phyloP scores from a whole-genome alignment of 441 rosid species.

The Iberis amara region DNA sequence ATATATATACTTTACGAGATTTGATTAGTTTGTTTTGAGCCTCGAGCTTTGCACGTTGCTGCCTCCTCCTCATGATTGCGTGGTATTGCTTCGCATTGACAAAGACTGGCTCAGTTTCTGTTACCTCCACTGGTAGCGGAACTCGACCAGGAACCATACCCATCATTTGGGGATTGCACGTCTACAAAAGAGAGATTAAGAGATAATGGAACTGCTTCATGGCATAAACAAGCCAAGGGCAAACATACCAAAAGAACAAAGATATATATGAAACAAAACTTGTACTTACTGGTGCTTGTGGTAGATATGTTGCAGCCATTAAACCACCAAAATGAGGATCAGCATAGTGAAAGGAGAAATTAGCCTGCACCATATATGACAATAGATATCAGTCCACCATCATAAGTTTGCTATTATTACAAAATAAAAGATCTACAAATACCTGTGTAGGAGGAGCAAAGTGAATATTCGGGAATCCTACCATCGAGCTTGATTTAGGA shows the following conservation, averaged over 20 bases:
- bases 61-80: conserved; percentile 78
- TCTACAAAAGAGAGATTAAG: conserved; percentile 30
- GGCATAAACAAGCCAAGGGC: background rate
- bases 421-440: conserved; percentile 19
- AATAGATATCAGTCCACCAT: conserved; percentile 11
- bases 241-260: conserved; percentile 4
- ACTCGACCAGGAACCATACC: conserved; percentile 56
- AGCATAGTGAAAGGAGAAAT: conserved; percentile 41
- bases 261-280: background rate
- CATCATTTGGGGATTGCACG: conserved; percentile 48
- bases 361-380: conserved; percentile 38
- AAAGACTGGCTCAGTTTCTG: conserved; percentile 54
- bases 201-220: background rate
- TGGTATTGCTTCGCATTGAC: conserved; percentile 83
- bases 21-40: conserved; percentile 65
- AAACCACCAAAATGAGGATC: conserved; percentile 51
- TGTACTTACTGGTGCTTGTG: conserved; percentile 42
- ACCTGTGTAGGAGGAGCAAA: conserved; percentile 48
- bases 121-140: conserved; percentile 53
- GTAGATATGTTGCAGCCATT: conserved; percentile 42
- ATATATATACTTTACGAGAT: conserved; percentile 47
- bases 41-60: conserved; percentile 77
- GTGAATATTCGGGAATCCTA: conserved; percentile 42
- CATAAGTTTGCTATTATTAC: conserved; percentile 17
- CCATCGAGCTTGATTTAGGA: conserved; percentile 32